These are phyloP conservation scores for Hansenula sp. DNA, from an alignment of 1,139 yeast species.

Conservation along the genomic window DNA sequence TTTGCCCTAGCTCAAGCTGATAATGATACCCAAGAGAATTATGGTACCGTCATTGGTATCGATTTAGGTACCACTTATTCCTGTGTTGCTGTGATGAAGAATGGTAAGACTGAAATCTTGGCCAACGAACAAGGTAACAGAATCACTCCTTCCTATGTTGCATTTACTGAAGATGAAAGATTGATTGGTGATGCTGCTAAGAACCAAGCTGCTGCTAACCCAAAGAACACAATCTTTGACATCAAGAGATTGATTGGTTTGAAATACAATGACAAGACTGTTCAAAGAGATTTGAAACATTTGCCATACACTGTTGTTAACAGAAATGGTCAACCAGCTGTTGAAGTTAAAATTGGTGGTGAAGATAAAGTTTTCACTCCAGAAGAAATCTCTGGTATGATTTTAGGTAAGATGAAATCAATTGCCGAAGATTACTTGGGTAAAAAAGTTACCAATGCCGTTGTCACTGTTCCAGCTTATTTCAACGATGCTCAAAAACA, in stretches of 20 bases:
- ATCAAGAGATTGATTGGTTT: constrained; percentile 99
- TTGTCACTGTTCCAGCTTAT: constrained; percentile 97
- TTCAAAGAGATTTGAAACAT: constrained; percentile 93
- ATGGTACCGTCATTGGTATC: constrained; percentile 73
- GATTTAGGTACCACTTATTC: constrained; percentile 97
- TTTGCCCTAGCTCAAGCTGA: constrained; percentile 39
- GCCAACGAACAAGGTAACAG: constrained; percentile 99
- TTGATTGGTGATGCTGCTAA: constrained; percentile 99
- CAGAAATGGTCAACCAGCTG: constrained; percentile 86
- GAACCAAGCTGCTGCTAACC: constrained; percentile 99
- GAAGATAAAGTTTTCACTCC: constrained; percentile 95
- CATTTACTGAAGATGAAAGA: constrained; percentile 97
- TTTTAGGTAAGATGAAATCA: constrained; percentile 97
- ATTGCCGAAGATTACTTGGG: constrained; percentile 97
- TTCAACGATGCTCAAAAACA: constrained; percentile 99
- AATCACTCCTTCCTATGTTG: constrained; percentile 98
- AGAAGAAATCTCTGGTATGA: constrained; percentile 97
- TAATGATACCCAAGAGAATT: constrained; percentile 45
- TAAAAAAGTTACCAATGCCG: constrained; percentile 90
- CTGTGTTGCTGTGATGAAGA: constrained; percentile 92
- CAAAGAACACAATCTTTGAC: constrained; percentile 94
- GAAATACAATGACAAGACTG: constrained; percentile 84
- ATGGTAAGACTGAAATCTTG: constrained; percentile 89
- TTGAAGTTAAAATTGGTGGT: constrained; percentile 88
- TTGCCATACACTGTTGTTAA: constrained; percentile 95